Percentiles rank a stretch among this genome's conserved stretches.
Evolutionary conservation across 768 basidiomycete species (phyloP).

Genomic region (Phlebiopsis flavidoalba): DNA sequence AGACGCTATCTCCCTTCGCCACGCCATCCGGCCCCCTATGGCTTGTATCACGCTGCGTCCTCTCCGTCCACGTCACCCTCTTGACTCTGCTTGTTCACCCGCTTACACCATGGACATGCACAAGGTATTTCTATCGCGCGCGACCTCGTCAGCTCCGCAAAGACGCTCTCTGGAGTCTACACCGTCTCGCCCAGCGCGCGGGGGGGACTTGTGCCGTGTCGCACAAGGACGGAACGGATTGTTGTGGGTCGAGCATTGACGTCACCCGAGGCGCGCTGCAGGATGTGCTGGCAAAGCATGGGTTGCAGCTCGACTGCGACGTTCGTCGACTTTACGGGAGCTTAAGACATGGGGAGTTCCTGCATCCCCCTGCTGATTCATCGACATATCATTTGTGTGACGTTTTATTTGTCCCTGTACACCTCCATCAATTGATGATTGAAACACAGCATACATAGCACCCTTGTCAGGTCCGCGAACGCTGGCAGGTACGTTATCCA

Average conservation of each 20-base stretch:
- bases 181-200: slow-evolving; percentile 47
- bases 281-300: slow-evolving; percentile 47
- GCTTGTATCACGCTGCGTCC: neutral
- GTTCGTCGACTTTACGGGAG: slow-evolving; percentile 32
- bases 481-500: slow-evolving; percentile 42
- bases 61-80: neutral
- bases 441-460: slow-evolving; percentile 40
- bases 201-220: slow-evolving; percentile 50
- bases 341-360: slow-evolving; percentile 47
- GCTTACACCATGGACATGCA: slow-evolving; percentile 21
- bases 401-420: slow-evolving; percentile 23
- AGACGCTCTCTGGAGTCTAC: slow-evolving; percentile 36
- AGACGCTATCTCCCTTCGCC: neutral
- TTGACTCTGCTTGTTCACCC: neutral
- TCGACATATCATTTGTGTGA: slow-evolving; percentile 91
- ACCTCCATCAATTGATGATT: neutral
- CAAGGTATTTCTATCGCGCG: slow-evolving; percentile 52
- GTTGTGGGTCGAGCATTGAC: slow-evolving; percentile 67
- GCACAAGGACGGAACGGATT: slow-evolving; percentile 45
- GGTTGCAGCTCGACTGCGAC: slow-evolving; percentile 24
- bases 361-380: slow-evolving; percentile 90
- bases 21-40: neutral
- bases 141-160: slow-evolving; percentile 53
- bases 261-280: slow-evolving; percentile 44
- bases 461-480: slow-evolving; percentile 76